These are phyloP conservation scores for Hordeum vulgare DNA, from an alignment of 176 grass and related monocot species.

Conservation along the genomic window MorexV3_pseudomolecules_assembly NC_058522.1:418270589-418271088, in stretches of 20 bases:
- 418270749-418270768: too few relatives aligned
- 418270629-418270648: too few relatives aligned
- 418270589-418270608: too few relatives aligned
- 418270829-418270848: neutral
- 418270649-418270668: too few relatives aligned
- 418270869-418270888: conserved; percentile 16
- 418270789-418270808: conserved; percentile 9
- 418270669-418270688: too few relatives aligned
- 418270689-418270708: too few relatives aligned
- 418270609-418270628: too few relatives aligned
- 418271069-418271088: neutral
- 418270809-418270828: neutral
- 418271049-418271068: neutral
- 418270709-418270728: too few relatives aligned
- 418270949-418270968: neutral
- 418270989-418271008: neutral
- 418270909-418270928: neutral
- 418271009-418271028: neutral
- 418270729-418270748: too few relatives aligned
- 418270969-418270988: neutral
- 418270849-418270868: conserved; percentile 3
- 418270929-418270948: neutral
- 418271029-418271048: neutral
- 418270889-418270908: neutral
- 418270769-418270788: neutral